Evolutionary conservation across 164 flowering plant genomes (phyloP).

Genomic region (Hamamelis virginiana): DNA sequence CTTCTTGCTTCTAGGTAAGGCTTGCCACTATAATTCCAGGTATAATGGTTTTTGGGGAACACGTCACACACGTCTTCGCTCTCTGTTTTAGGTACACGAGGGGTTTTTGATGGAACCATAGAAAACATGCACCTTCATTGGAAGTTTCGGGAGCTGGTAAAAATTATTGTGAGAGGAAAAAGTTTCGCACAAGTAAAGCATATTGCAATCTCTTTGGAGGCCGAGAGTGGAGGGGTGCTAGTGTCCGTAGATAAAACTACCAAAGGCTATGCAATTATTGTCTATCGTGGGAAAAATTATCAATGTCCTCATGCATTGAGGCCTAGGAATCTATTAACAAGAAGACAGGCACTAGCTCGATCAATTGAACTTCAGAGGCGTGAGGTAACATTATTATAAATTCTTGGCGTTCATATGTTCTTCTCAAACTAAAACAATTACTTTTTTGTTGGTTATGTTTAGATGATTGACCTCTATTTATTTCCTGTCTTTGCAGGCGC

Average conservation of each 20-base stretch:
- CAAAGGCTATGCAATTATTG: constrained; percentile 74
- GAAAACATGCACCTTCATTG: constrained; percentile 97
- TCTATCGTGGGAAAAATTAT: constrained; percentile 95
- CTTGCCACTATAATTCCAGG: neutral
- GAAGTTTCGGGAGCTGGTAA: constrained; percentile 87
- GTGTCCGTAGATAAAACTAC: constrained; percentile 77
- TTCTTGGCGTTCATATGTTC: neutral
- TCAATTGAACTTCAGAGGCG: constrained; percentile 86
- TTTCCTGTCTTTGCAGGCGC: constrained; percentile 45
- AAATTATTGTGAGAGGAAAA: constrained; percentile 66
- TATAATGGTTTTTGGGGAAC: neutral
- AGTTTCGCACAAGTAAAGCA: constrained; percentile 71
- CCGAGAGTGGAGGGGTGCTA: constrained; percentile 92
- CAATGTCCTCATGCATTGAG: constrained; percentile 48
- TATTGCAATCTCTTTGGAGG: constrained; percentile 78
- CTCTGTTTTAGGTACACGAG: constrained; percentile 65
- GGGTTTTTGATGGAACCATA: constrained; percentile 75
- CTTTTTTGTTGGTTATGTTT: neutral
- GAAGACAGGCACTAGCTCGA: constrained; percentile 74
- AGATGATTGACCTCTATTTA: neutral
- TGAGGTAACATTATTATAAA: constrained; percentile 45
- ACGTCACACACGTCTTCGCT: neutral
- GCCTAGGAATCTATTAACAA: constrained; percentile 64
- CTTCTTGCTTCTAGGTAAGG: constrained; percentile 74
- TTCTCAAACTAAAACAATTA: neutral